These are phyloP conservation scores for Tetracladium maxilliforme DNA, from an alignment of 2,329 filamentous ascomycete genomes.

Conservation along the genomic window DNA sequence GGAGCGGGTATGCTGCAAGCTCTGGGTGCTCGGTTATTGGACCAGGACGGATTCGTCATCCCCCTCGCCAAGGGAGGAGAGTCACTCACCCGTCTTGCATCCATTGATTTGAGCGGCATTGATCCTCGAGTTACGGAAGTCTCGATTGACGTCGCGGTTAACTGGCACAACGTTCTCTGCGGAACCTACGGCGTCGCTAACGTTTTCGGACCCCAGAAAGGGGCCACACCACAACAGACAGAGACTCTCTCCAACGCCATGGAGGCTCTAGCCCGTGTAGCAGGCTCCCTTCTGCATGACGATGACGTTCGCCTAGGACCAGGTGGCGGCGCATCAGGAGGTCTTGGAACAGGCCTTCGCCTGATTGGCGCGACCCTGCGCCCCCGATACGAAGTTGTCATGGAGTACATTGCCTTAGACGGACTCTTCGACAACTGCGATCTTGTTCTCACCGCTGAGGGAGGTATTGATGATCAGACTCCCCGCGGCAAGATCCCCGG, in stretches of 20 bases:
- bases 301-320: constrained; percentile 21
- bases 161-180: constrained; percentile 34
- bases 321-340: constrained; percentile 34
- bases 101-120: constrained; percentile 21
- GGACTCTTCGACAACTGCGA: constrained; percentile 29
- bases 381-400: constrained; percentile 31
- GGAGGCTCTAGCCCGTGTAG: constrained; percentile 22
- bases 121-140: constrained; percentile 21
- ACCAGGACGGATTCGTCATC: constrained; percentile 18
- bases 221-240: constrained; percentile 25
- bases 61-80: constrained; percentile 23
- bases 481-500: constrained; percentile 35
- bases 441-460: constrained; percentile 36
- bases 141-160: constrained; percentile 32
- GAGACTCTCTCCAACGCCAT: constrained; percentile 24
- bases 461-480: constrained; percentile 34
- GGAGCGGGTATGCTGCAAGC: constrained; percentile 38
- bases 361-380: constrained; percentile 28
- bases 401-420: constrained; percentile 31
- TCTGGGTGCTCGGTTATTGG: constrained; percentile 27
- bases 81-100: constrained; percentile 18
- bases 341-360: constrained; percentile 32
- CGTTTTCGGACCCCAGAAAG: constrained; percentile 36
- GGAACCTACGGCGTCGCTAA: constrained; percentile 30
- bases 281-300: constrained; percentile 16